Percentiles rank a stretch among this genome's conserved stretches.
Conservation (phyloP, 192 early-diverging fungal species). For the Phlyctochytrium bullatum region DNA sequence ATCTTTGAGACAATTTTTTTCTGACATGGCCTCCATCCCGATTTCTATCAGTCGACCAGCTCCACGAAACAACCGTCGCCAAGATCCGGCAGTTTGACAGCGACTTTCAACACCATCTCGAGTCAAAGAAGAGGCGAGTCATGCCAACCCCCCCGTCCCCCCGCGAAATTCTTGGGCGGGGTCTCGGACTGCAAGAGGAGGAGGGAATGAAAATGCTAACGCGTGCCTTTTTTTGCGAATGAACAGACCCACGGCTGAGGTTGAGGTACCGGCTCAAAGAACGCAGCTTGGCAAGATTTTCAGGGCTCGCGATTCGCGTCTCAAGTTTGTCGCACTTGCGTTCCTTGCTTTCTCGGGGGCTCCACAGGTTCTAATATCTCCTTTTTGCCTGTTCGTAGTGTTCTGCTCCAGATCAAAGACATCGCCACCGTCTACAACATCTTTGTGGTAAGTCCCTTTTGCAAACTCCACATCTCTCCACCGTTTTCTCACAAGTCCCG, state of each 20-base stretch:
- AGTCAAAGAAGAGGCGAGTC: too few relatives aligned
- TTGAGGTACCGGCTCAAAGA: background rate
- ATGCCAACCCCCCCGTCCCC: too few relatives aligned
- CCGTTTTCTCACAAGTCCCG: too few relatives aligned
- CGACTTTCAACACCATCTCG: too few relatives aligned
- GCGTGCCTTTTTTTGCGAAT: background rate
- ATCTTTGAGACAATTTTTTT: too few relatives aligned
- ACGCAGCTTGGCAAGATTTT: background rate
- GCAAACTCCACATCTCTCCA: too few relatives aligned
- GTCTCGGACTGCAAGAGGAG: too few relatives aligned
- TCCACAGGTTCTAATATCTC: too few relatives aligned
- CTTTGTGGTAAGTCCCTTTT: background rate
- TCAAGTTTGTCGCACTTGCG: background rate
- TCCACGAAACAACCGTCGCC: background rate
- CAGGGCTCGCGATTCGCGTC: background rate
- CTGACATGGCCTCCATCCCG: background rate
- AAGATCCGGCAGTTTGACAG: background rate
- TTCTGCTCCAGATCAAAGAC: background rate
- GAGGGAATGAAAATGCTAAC: background rate
- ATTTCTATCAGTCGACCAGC: slow-evolving; percentile 1
- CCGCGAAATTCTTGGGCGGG: too few relatives aligned
- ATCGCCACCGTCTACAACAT: slow-evolving; percentile 2
- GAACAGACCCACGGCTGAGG: background rate
- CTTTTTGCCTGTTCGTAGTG: background rate
- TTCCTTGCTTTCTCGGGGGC: background rate